Base-by-base conservation (phyloP, 768 basidiomycete genomes). In the Boletus coccyginus region DNA sequence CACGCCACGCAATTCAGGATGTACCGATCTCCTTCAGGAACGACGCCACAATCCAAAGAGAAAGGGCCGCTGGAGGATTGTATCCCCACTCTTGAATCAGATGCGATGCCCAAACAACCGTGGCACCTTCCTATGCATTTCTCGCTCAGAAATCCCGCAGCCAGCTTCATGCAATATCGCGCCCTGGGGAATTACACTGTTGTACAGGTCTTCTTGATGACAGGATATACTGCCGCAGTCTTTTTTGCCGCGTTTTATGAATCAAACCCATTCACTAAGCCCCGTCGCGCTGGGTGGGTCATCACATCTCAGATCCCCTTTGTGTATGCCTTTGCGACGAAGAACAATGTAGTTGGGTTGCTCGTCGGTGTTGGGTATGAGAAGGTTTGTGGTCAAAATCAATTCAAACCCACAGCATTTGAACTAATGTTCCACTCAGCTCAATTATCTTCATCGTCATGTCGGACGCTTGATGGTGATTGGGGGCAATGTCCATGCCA, bases 371-470 rank as follows among this genome's bases (percentile, higher is more conserved):
- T 78, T 50, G 83, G 84, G 35, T 91, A 91, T 66, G 86, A 87
- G 64, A 84, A 82, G 75, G 87, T 87, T 53, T 29, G 62, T 57
- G 19, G 44, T 49, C 46, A 27, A 13, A 49, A 43, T 32, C 21
- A 17, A 61, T 47, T 33, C 33, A 12, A 27, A n/a, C 2, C 5
- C 10, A 17, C 19, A 24, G 14, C 10, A 45, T 51, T 5, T n/a
- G 17, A 31, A 16, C 48, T 50, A 29, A 60, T 11, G 33, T 52
- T 42, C 42, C 33, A 19, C 42, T 17, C 49, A 88, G 86, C 75
- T 91, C 52, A 91, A 91, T 70, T 90, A 78, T 69, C 69, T 92
- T 10, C 90, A 93, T 70, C 84, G 91, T 24, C 86, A 84, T 66
- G 72, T 79, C 5, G 90, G 87, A 12, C 73, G 78, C 21, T 68